Percentiles rank a stretch among this genome's conserved stretches.
These are phyloP conservation scores for Claviceps purpurea DNA, from an alignment of 2,329 filamentous ascomycete genomes.

Conservation along the genomic window DNA sequence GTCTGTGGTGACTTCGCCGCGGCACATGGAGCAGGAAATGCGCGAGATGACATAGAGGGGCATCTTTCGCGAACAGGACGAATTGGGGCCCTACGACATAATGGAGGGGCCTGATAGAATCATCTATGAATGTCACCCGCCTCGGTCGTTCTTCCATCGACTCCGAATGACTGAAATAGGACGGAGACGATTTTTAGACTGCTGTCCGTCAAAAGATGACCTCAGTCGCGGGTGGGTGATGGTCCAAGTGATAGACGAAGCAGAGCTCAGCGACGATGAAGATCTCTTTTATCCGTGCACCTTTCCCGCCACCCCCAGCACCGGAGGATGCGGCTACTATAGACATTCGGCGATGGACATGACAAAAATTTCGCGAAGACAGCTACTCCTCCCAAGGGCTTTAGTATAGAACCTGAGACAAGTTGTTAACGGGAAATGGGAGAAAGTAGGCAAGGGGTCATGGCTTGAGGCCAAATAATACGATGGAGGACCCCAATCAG, in stretches of 20 bases:
- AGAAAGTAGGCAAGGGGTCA: neutral
- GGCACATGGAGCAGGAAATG: conserved; percentile 27
- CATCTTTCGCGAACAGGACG: conserved; percentile 20
- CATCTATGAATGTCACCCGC: neutral
- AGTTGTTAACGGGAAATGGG: neutral
- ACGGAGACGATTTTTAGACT: neutral
- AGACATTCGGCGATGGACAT: neutral
- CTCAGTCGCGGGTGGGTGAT: conserved; percentile 7
- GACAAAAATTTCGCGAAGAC: neutral
- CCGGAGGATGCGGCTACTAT: neutral
- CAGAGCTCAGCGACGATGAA: neutral
- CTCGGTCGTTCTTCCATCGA: conserved; percentile 1
- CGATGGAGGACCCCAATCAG: neutral
- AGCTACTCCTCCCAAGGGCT: neutral
- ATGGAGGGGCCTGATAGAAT: conserved; percentile 17
- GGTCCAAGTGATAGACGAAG: conserved; percentile 2
- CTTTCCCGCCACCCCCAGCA: neutral
- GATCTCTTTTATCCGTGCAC: neutral
- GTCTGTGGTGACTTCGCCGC: conserved; percentile 7
- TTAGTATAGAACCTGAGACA: neutral
- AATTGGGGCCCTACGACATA: conserved; percentile 19
- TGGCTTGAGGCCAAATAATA: neutral
- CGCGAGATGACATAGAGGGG: conserved; percentile 33
- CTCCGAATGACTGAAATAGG: neutral
- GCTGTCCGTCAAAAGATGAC: neutral